phyloP scores from a whole-genome alignment of 768 basidiomycete species.

The Butyriboletus loyo region DNA sequence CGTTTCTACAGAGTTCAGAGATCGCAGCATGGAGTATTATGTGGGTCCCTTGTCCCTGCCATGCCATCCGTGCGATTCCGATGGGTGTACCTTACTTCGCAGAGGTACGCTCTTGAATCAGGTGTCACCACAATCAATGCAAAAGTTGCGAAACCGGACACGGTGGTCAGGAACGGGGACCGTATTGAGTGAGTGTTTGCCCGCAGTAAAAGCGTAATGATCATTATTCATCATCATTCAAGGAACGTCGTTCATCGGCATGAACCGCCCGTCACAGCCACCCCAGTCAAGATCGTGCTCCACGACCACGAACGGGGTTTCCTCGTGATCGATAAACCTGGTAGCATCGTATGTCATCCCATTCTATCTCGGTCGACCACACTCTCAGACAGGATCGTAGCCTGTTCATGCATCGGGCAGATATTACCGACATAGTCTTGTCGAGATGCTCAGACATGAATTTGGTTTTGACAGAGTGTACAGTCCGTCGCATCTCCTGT shows the following conservation, averaged over 20 bases:
- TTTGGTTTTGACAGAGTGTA: constrained; percentile 80
- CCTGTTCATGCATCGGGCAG: constrained; percentile 92
- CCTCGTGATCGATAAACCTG: constrained; percentile 94
- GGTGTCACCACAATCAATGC: constrained; percentile 97
- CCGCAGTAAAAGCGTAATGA: background rate
- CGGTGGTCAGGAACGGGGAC: constrained; percentile 82
- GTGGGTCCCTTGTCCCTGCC: constrained; percentile 46
- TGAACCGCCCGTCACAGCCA: constrained; percentile 90
- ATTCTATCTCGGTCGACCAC: background rate
- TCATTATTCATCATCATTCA: constrained; percentile 5
- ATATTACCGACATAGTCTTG: constrained; percentile 84
- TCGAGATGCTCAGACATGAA: constrained; percentile 82
- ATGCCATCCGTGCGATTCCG: background rate
- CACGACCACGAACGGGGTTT: constrained; percentile 79
- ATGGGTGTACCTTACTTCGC: background rate
- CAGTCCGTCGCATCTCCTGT: constrained; percentile 50
- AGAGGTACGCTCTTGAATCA: constrained; percentile 77
- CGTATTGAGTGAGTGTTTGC: constrained; percentile 69
- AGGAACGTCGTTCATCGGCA: constrained; percentile 96
- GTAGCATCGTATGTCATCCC: constrained; percentile 79
- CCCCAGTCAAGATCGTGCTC: constrained; percentile 73
- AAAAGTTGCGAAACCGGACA: constrained; percentile 74
- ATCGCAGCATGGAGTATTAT: constrained; percentile 94
- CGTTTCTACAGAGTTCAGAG: constrained; percentile 90
- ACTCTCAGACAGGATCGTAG: constrained; percentile 34